phyloP scores from a whole-genome alignment of 2,329 filamentous ascomycete species.

The Apiospora kogelbergensis region DNA sequence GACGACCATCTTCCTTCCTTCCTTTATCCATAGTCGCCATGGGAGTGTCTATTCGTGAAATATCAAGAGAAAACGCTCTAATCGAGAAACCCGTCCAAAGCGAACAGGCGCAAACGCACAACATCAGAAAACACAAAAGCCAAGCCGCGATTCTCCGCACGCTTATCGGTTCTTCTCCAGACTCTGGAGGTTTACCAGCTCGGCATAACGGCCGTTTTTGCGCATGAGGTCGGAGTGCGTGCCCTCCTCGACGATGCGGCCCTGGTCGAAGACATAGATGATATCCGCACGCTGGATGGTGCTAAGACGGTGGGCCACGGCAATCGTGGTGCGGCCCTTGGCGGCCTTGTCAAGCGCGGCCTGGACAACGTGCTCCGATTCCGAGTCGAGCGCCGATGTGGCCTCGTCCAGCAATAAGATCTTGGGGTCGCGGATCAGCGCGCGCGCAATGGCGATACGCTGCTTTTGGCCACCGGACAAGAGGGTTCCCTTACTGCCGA shows the following conservation, averaged over 20 bases:
- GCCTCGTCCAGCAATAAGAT: conserved; percentile 83
- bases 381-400: conserved; percentile 73
- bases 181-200: conserved; percentile 79
- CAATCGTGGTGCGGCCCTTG: conserved; percentile 85
- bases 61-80: background rate
- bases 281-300: conserved; percentile 94
- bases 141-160: background rate
- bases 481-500: conserved; percentile 83
- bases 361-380: conserved; percentile 79
- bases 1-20: background rate
- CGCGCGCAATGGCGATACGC: conserved; percentile 88
- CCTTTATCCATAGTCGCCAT: background rate
- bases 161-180: conserved; percentile 57
- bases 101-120: background rate
- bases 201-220: conserved; percentile 70
- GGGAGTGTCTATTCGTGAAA: background rate
- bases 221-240: conserved; percentile 74
- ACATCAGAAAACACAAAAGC: no score
- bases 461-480: conserved; percentile 93
- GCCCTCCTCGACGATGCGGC: conserved; percentile 80
- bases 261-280: conserved; percentile 96
- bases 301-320: conserved; percentile 86
- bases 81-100: background rate
- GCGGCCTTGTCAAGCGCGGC: conserved; percentile 78
- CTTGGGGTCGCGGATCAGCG: conserved; percentile 86